A percentile compares a stretch with the other conserved stretches of the same genome.
Evolutionary conservation across 768 basidiomycete species (phyloP).

Genomic region (Heimioporus sp.): DNA sequence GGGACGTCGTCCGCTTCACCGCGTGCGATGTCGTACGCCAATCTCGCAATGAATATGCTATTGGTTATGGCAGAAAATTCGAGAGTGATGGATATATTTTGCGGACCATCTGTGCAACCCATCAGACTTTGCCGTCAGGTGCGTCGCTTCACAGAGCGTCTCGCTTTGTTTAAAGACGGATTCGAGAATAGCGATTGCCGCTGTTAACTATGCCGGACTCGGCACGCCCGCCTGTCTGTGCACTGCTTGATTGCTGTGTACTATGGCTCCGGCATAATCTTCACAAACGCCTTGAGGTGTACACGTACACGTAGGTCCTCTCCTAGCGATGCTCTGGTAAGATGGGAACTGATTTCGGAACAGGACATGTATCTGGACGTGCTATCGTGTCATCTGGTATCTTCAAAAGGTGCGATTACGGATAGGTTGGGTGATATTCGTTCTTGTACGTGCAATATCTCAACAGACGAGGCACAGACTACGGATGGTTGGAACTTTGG

Average conservation of each 20-base stretch:
- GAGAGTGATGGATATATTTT: constrained; percentile 45
- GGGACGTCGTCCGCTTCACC: constrained; percentile 59
- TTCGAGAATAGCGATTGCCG: constrained; percentile 46
- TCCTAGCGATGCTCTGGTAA: neutral
- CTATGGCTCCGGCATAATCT: constrained; percentile 72
- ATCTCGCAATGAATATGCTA: constrained; percentile 52
- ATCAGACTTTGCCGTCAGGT: constrained; percentile 68
- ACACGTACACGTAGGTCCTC: constrained; percentile 51
- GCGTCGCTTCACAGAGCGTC: constrained; percentile 6
- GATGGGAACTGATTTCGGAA: constrained; percentile 1
- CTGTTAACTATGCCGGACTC: constrained; percentile 40
- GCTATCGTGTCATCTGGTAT: constrained; percentile 56
- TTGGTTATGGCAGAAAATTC: constrained; percentile 50
- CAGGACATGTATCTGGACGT: constrained; percentile 56
- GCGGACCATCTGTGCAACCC: constrained; percentile 36
- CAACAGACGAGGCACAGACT: constrained; percentile 40
- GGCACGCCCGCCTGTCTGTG: constrained; percentile 49
- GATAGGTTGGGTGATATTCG: constrained; percentile 42
- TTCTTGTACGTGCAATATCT: neutral
- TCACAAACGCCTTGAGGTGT: constrained; percentile 57
- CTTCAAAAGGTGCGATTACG: constrained; percentile 52
- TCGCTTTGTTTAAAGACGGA: neutral
- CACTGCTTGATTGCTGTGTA: constrained; percentile 64
- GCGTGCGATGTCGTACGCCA: constrained; percentile 61
- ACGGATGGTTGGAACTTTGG: constrained; percentile 69